A percentile compares a stretch with the other conserved stretches of the same genome.
Evolutionary conservation across 1,284 basidiomycete genomes (phyloP).

Genomic region (Leccinum pallidistipes): DNA sequence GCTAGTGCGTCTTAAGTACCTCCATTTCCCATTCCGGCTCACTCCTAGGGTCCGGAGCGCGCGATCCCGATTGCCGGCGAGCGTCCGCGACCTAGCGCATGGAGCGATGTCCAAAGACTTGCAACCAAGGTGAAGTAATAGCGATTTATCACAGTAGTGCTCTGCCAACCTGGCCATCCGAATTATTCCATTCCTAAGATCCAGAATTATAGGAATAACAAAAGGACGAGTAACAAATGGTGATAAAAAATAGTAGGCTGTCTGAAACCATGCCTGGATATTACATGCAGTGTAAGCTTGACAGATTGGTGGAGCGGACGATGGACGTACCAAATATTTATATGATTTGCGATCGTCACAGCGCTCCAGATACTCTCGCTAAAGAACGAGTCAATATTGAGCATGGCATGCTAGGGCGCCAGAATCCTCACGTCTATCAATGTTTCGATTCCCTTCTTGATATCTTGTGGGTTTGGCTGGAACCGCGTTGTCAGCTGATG

Average conservation of each 20-base stretch:
- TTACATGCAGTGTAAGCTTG: conserved; percentile 1
- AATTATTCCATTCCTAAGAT: not conserved
- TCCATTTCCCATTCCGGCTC: no score
- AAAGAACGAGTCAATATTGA: conserved; percentile 8
- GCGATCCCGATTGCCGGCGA: no score
- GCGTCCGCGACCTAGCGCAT: no score
- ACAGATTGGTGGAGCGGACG: not conserved
- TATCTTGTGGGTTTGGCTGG: conserved; percentile 78
- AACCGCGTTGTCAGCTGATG: conserved; percentile 85
- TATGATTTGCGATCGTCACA: conserved; percentile 82
- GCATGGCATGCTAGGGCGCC: not conserved
- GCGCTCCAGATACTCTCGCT: conserved; percentile 82
- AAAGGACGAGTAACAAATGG: not conserved
- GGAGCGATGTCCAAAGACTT: no score
- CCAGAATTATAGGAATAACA: not conserved
- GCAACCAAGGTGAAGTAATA: no score
- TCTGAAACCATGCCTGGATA: conserved; percentile 26
- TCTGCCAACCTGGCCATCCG: not conserved
- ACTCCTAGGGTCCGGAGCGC: no score
- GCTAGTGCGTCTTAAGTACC: no score
- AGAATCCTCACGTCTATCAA: conserved; percentile 81
- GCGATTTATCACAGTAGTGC: not conserved
- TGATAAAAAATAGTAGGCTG: not conserved
- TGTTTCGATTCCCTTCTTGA: conserved; percentile 95
- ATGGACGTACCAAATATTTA: conserved; percentile 61